A percentile compares a stretch with the other conserved stretches of the same genome.
These are phyloP conservation scores for Lentinus brumalis DNA, from an alignment of 768 basidiomycete genomes.

Conservation along the genomic window DNA sequence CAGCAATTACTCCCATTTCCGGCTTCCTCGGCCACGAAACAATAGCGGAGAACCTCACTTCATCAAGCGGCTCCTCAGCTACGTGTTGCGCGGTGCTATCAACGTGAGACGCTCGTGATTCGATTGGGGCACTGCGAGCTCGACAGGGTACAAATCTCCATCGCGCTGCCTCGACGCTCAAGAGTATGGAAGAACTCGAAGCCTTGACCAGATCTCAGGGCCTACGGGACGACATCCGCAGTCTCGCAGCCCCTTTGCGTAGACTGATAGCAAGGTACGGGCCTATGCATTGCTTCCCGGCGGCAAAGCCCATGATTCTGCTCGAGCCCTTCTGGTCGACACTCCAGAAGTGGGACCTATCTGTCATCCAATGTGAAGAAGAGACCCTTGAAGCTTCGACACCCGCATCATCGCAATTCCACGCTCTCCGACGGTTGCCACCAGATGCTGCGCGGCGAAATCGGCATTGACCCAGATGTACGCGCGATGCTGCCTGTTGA, in stretches of 20 bases:
- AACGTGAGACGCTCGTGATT: not conserved
- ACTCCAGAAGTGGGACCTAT: not conserved
- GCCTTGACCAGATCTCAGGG: not conserved
- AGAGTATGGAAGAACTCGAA: not conserved
- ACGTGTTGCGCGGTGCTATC: not conserved
- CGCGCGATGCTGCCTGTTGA: not conserved
- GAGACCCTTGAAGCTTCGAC: not conserved
- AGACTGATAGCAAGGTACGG: not conserved
- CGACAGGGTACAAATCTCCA: not conserved
- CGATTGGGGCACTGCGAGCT: slow-evolving; percentile 7
- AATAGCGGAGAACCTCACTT: not conserved
- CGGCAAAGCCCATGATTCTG: not conserved
- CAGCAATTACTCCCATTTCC: slow-evolving; percentile 1
- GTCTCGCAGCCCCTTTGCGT: not conserved
- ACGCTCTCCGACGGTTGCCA: slow-evolving; percentile 5
- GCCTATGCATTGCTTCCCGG: not conserved
- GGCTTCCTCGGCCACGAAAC: not conserved
- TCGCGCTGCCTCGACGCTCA: not conserved
- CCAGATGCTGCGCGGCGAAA: not conserved
- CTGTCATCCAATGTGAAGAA: slow-evolving; percentile 1
- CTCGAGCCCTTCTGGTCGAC: slow-evolving; percentile 1
- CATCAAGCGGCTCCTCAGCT: not conserved
- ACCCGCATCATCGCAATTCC: not conserved
- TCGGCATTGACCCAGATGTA: not conserved
- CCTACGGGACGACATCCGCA: not conserved